Evolutionary conservation across 192 early-diverging fungal species (phyloP), one percentile per base, ranked within the genome.

Genomic region (Umbelopsis sp.): DNA sequence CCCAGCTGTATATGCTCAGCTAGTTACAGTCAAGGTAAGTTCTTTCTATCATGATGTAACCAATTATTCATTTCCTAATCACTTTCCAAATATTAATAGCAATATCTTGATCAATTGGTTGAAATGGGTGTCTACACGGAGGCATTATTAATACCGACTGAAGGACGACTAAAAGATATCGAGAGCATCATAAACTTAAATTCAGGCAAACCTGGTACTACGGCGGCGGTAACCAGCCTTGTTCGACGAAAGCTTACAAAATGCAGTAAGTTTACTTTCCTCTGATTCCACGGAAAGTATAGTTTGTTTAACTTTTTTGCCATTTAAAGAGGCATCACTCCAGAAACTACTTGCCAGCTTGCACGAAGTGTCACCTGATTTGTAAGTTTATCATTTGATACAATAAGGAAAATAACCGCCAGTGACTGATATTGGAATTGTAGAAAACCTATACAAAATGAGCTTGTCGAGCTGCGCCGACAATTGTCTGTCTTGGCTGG

Each of bases 1-100:
- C 66, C 90, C 92, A 8, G 92, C 92, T 14, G 88, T 87, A 1
- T 91, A 93, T 75, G 92, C 88, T 0, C 92, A 93, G 68, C 80
- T 93, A 50, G 85, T 89, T 0, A 91, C 92, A 5, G 87, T 93
- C 53, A 91, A 91, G 83, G 87, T 86, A 83, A 36, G 29, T 0
- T n/a, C 31, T 29, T 34, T 26, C 31, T 20, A 4, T 26, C 31
- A 32, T 36, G 4, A 34, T 11, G 10, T 0, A n/a, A 7, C 24
- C 36, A 24, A 45, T 20, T 3, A 11, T 52, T 11, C 17, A 8
- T 62, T 45, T 65, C 25, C 45, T 26, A 72, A 3, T 1, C n/a
- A 2, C 3, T 17, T 32, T 53, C 4, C 22, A 3, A 20, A 34
- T 29, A 2, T 31, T 16, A 34, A 36, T 44, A 78, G 77, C 72